Base-by-base conservation (phyloP, 257 asterid genomes). In the Ajuga chamaepitys region DNA sequence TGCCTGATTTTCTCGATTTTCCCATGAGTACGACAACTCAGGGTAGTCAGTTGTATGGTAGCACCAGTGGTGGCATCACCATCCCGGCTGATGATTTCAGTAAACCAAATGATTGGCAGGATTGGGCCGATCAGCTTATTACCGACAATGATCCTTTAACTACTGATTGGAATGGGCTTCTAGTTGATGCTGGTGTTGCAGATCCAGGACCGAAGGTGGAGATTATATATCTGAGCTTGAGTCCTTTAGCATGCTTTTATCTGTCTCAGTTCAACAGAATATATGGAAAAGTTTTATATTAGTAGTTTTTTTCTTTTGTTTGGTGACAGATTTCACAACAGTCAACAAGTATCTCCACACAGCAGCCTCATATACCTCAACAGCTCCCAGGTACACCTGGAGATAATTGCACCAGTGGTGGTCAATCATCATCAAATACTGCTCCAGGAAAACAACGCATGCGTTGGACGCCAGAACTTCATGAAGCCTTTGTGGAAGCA, bases 381-480 rank as follows among this genome's bases (percentile, higher is more conserved):
- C 82, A 75, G 70, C 80, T 62, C 38, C 77, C 82, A 13, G 64
- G 83, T 71, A 46, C 82, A 54, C 51, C 78, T 61, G 77, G 56
- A 74, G 95, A 86, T 75, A 73, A 70, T 46, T 63, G 75, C 35
- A 37, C 47, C 40, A 71, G 64, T 71, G 82, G 71, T 66, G 75
- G 80, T 37, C 84, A 75, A 40, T 78, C 70, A 28, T 64, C 83
- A 50, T 66, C 95, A 50, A 78, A 72, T 71, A 66, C 71, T 17
- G 85, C 88, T 64, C 75, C 88, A 38, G 51, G 85, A 68, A 90
- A 86, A 81, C 89, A 84, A 53, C 86, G 97, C 26, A 85, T 90
- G 88, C 96, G 96, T 46, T 90, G 97, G 97, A 90, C 97, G 35
- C 95, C 88, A 4, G 97, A 90, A 75, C 95, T 87, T 72, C 97